Evolutionary conservation across 768 basidiomycete species (phyloP).

Genomic region (Boletus reticuloceps): DNA sequence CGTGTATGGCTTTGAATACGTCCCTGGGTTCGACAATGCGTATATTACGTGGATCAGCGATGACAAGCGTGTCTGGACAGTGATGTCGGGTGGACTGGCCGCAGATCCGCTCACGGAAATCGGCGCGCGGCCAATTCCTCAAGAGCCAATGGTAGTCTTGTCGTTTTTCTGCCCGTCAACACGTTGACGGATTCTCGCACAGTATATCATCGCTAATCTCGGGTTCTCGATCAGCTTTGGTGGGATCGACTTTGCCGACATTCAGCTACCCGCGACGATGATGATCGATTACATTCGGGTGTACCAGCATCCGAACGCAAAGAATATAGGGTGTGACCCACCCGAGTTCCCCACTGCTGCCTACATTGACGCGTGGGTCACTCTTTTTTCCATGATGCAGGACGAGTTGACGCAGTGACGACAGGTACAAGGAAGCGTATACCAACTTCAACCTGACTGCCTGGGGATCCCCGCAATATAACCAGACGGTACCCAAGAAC

Average conservation of each 20-base stretch:
- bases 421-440: constrained; percentile 44
- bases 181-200: neutral
- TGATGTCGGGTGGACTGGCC: constrained; percentile 47
- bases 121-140: constrained; percentile 53
- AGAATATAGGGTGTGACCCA: constrained; percentile 70
- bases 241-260: constrained; percentile 52
- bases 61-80: constrained; percentile 53
- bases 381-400: neutral
- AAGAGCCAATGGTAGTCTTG: constrained; percentile 60
- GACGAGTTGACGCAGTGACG: neutral
- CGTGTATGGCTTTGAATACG: constrained; percentile 56
- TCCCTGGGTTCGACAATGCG: constrained; percentile 44
- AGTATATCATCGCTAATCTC: constrained; percentile 72
- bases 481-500: constrained; percentile 62
- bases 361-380: constrained; percentile 69
- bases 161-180: neutral
- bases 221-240: constrained; percentile 73
- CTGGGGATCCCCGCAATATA: constrained; percentile 41
- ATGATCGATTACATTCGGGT: constrained; percentile 81
- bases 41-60: constrained; percentile 75
- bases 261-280: constrained; percentile 61
- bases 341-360: constrained; percentile 64
- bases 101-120: constrained; percentile 54
- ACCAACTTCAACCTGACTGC: constrained; percentile 43
- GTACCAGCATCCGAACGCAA: constrained; percentile 49